Evolutionary conservation across 2,329 filamentous ascomycete genomes (phyloP).

Genomic region (Grosmannia serpens): DNA sequence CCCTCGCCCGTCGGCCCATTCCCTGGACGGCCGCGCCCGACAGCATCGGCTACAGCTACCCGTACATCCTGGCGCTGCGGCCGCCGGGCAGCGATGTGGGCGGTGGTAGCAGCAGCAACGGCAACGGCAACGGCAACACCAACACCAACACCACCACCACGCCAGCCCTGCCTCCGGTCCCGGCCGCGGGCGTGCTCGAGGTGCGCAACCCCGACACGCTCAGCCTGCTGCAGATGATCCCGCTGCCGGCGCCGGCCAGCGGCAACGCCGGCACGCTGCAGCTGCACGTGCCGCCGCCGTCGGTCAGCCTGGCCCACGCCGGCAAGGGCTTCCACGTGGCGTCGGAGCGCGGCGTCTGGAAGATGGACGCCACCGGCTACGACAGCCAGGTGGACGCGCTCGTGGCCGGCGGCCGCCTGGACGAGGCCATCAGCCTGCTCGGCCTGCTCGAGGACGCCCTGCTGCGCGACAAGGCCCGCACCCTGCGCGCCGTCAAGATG

Average conservation of each 20-base stretch:
- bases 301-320: slow-evolving; percentile 86
- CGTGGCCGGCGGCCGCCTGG: slow-evolving; percentile 60
- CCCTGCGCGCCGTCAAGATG: slow-evolving; percentile 78
- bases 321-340: slow-evolving; percentile 92
- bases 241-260: slow-evolving; percentile 61
- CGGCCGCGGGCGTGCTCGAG: slow-evolving; percentile 75
- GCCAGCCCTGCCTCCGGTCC: too few relatives aligned
- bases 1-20: slow-evolving; percentile 69
- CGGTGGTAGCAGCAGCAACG: slow-evolving; percentile 22
- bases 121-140: slow-evolving; percentile 23
- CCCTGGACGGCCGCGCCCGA: slow-evolving; percentile 85
- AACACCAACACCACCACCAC: slow-evolving; percentile 22
- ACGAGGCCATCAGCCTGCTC: slow-evolving; percentile 86
- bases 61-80: slow-evolving; percentile 82
- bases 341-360: slow-evolving; percentile 87
- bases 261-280: slow-evolving; percentile 26
- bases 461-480: slow-evolving; percentile 67
- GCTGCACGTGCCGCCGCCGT: slow-evolving; percentile 85
- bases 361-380: slow-evolving; percentile 89
- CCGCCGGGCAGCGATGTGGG: not conserved
- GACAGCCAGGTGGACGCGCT: slow-evolving; percentile 80
- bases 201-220: slow-evolving; percentile 87
- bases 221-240: slow-evolving; percentile 76
- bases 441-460: slow-evolving; percentile 87
- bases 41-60: slow-evolving; percentile 90